Percentiles rank a stretch among this genome's conserved stretches.
Evolutionary conservation across 1,284 basidiomycete species (phyloP).

Genomic region (Wolfiporia cocos): DNA sequence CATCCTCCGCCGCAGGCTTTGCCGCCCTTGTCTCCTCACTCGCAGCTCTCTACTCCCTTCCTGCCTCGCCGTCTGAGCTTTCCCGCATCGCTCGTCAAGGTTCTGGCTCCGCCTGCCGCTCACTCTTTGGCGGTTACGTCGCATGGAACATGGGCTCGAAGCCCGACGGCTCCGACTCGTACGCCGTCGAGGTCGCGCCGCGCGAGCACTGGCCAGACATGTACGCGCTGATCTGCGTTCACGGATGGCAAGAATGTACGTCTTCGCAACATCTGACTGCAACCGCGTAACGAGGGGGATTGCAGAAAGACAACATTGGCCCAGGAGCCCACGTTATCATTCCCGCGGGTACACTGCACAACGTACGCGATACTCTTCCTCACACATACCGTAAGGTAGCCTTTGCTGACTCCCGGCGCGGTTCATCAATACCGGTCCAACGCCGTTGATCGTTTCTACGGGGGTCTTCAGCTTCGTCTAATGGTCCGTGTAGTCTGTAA

Average conservation of each 20-base stretch:
- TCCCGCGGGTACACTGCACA: conserved; percentile 25
- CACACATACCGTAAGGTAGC: neutral
- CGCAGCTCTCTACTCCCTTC: conserved; percentile 81
- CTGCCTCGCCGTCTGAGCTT: conserved; percentile 60
- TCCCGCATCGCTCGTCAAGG: conserved; percentile 96
- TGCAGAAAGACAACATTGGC: conserved; percentile 16
- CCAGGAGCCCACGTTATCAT: conserved; percentile 26
- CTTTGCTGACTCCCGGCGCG: conserved; percentile 8
- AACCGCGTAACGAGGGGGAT: neutral
- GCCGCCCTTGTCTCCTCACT: conserved; percentile 93
- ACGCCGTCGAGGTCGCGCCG: conserved; percentile 85
- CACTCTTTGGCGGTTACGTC: conserved; percentile 95
- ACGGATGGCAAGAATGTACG: conserved; percentile 21
- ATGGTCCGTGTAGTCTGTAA: neutral
- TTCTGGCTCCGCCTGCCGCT: conserved; percentile 95
- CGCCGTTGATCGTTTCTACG: conserved; percentile 24
- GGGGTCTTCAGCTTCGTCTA: conserved; percentile 9
- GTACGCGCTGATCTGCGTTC: conserved; percentile 94
- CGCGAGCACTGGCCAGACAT: conserved; percentile 91
- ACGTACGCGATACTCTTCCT: conserved; percentile 17
- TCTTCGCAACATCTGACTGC: neutral
- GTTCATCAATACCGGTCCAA: conserved; percentile 25
- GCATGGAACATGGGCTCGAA: conserved; percentile 85
- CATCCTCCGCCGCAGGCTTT: conserved; percentile 95
- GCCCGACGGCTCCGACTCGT: conserved; percentile 77